phyloP scores from a whole-genome alignment of 116 monocot species.

The Trichopus zeylanicus region DNA sequence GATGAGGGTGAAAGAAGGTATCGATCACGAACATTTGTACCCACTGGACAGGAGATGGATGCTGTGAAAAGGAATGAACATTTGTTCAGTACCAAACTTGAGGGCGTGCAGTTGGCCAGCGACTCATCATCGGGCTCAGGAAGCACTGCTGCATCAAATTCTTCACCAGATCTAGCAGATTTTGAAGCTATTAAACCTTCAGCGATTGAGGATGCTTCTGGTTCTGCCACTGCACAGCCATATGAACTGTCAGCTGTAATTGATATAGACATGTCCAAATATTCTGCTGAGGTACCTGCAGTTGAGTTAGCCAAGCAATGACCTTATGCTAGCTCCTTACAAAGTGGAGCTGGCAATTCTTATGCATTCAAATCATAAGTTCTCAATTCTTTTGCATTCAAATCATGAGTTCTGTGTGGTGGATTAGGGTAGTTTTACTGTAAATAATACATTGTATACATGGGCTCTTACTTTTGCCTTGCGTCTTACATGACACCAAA shows the following conservation, averaged over 20 bases:
- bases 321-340: no score
- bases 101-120: constrained; percentile 50
- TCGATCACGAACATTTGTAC: constrained; percentile 78
- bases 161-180: constrained; percentile 13
- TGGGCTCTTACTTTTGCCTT: no score
- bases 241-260: constrained; percentile 67
- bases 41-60: constrained; percentile 91
- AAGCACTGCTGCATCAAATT: constrained; percentile 17
- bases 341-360: no score
- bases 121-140: constrained; percentile 50
- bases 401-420: no score
- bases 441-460: no score
- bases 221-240: constrained; percentile 32
- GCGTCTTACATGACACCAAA: no score
- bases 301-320: constrained; percentile 27
- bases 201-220: constrained; percentile 36
- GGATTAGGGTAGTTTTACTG: no score
- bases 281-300: constrained; percentile 61
- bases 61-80: constrained; percentile 60
- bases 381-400: no score
- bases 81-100: constrained; percentile 31
- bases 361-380: no score
- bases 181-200: constrained; percentile 54
- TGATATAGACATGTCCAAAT: constrained; percentile 48
- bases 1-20: constrained; percentile 75